Conservation (phyloP, 2,329 filamentous ascomycete genomes). For the Venturia carpophila region DNA sequence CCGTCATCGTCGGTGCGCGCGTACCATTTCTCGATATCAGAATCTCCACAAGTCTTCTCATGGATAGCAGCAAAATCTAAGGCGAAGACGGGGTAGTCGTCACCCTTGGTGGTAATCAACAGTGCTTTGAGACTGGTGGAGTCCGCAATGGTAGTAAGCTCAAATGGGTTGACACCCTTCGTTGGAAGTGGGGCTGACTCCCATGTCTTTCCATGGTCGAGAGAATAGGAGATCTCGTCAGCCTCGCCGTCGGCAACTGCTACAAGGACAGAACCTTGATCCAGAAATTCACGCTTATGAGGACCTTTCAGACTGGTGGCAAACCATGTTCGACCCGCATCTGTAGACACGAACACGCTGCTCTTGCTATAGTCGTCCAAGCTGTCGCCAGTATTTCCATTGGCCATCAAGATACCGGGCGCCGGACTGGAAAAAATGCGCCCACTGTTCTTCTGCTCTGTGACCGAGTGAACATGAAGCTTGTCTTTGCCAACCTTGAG, state of each 20-base stretch:
- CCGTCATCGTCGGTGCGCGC: conserved; percentile 74
- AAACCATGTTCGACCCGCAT: conserved; percentile 81
- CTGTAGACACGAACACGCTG: conserved; percentile 79
- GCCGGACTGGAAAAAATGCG: conserved; percentile 89
- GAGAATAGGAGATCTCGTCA: conserved; percentile 63
- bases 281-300: conserved; percentile 94
- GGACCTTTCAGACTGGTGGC: conserved; percentile 61
- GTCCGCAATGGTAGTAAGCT: conserved; percentile 82
- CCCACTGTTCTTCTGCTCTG: conserved; percentile 71
- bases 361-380: conserved; percentile 65
- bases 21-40: conserved; percentile 81
- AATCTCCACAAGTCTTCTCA: conserved; percentile 65
- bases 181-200: conserved; percentile 59
- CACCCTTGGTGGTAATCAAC: conserved; percentile 55
- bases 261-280: conserved; percentile 80
- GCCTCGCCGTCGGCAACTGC: conserved; percentile 66
- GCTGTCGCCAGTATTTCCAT: conserved; percentile 77
- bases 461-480: conserved; percentile 88
- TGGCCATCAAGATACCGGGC: conserved; percentile 86
- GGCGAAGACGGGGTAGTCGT: conserved; percentile 57
- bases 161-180: conserved; percentile 61
- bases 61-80: conserved; percentile 80
- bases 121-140: conserved; percentile 90
- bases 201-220: conserved; percentile 87
- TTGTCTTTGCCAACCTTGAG: conserved; percentile 60